Evolutionary conservation across 2,329 filamentous ascomycete species (phyloP).

Genomic region (Aspergillus eucalypticola): DNA sequence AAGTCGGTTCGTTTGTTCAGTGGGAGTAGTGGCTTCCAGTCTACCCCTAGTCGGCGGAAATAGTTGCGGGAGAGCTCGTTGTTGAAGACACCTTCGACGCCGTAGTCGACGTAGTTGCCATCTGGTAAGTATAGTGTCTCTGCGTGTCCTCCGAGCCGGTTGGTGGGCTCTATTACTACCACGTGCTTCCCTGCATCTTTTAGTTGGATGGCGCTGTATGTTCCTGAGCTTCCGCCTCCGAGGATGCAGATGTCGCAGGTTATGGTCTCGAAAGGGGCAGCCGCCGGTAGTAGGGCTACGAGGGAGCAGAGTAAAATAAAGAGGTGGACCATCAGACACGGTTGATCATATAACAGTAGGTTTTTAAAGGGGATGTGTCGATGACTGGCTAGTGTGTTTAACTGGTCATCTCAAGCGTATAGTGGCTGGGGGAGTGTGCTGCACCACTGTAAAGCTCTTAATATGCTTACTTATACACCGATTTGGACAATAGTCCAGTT

Average conservation of each 20-base stretch:
- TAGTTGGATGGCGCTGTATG: slow-evolving; percentile 36
- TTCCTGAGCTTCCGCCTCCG: slow-evolving; percentile 39
- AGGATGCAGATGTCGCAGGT: slow-evolving; percentile 37
- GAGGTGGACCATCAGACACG: not conserved
- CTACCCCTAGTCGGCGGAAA: slow-evolving; percentile 32
- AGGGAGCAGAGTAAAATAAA: not conserved
- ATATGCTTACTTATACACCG: not conserved
- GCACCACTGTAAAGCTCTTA: not conserved
- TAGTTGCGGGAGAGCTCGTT: slow-evolving; percentile 33
- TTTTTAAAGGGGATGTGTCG: too few relatives aligned
- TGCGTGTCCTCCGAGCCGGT: slow-evolving; percentile 37
- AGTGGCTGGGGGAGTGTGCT: not conserved
- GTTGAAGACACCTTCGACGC: slow-evolving; percentile 35
- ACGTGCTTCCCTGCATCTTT: slow-evolving; percentile 34
- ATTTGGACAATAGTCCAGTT: not conserved
- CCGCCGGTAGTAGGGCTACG: not conserved
- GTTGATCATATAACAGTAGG: too few relatives aligned
- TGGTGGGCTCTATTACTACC: slow-evolving; percentile 38
- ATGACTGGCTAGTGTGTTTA: not conserved
- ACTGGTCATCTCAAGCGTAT: not conserved
- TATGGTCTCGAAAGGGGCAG: slow-evolving; percentile 11
- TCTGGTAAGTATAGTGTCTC: slow-evolving; percentile 33
- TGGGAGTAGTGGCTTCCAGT: slow-evolving; percentile 17
- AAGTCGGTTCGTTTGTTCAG: slow-evolving; percentile 20
- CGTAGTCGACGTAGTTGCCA: slow-evolving; percentile 34